Evolutionary conservation across 208 protist genomes (phyloP).

Genomic region (Wallacemonas sp.): DNA sequence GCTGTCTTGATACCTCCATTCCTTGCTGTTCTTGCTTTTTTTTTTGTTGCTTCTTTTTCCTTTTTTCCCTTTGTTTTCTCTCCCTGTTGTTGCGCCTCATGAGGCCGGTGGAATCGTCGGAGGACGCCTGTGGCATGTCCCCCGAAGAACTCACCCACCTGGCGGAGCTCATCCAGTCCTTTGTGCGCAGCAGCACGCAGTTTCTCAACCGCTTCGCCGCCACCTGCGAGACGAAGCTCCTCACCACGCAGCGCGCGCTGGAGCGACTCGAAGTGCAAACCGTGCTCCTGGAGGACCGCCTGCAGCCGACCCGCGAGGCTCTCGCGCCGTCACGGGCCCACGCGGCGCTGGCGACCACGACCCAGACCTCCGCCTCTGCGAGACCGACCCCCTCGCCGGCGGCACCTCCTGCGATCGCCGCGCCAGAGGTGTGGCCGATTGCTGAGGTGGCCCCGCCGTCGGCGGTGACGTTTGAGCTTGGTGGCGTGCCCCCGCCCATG

Average conservation of each 20-base stretch:
- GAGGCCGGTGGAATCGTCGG: neutral
- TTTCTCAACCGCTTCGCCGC: slow-evolving; percentile 85
- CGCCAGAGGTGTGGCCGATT: neutral
- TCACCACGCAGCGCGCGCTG: slow-evolving; percentile 39
- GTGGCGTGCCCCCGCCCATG: slow-evolving; percentile 15
- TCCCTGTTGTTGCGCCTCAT: no score
- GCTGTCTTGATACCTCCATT: neutral
- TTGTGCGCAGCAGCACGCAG: slow-evolving; percentile 70
- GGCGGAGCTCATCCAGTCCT: slow-evolving; percentile 72
- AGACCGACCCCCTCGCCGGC: no score
- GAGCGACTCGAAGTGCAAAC: slow-evolving; percentile 69
- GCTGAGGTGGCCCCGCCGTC: no score
- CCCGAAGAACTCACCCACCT: slow-evolving; percentile 47
- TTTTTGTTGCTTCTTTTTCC: slow-evolving; percentile 13
- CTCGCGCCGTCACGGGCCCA: slow-evolving; percentile 13
- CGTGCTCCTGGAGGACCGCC: slow-evolving; percentile 70
- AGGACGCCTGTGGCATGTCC: neutral
- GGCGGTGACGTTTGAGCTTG: neutral
- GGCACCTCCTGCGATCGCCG: neutral
- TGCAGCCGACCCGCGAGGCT: slow-evolving; percentile 27
- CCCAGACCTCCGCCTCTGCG: no score
- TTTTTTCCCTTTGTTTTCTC: no score
- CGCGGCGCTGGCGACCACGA: neutral
- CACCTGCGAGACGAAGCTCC: slow-evolving; percentile 70
- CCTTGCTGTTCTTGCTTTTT: neutral